phyloP scores from a whole-genome alignment of 2,329 filamentous ascomycete genomes.

The Venturia asperata region DNA sequence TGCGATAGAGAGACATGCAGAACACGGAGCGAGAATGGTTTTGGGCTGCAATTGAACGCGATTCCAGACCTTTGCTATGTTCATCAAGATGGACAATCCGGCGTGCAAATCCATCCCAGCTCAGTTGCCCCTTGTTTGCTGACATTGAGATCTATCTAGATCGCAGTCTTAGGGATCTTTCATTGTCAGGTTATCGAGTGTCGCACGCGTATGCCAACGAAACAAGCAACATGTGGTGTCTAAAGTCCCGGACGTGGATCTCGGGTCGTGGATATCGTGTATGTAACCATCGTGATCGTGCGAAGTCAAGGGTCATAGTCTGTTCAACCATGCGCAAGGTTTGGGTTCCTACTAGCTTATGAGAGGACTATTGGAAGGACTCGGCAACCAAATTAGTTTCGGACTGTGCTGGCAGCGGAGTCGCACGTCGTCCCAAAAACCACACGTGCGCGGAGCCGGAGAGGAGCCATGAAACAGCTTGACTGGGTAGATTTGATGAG shows the following conservation, averaged over 20 bases:
- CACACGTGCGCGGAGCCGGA: background rate
- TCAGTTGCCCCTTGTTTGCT: background rate
- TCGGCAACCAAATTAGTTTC: background rate
- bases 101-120: background rate
- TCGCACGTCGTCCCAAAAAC: background rate
- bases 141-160: background rate
- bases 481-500: background rate
- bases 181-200: background rate
- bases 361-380: background rate
- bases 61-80: background rate
- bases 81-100: background rate
- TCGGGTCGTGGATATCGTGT: background rate
- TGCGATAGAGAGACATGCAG: too few relatives aligned
- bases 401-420: background rate
- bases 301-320: background rate
- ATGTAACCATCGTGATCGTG: slow-evolving; percentile 1
- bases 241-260: background rate
- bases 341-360: background rate
- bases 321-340: background rate
- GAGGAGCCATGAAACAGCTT: background rate
- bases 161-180: background rate
- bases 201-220: background rate
- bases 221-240: background rate
- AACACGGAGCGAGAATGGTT: too few relatives aligned
- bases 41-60: background rate